Percentiles rank a stretch among this genome's conserved stretches.
Conservation (phyloP, 768 basidiomycete genomes). For the Russula dissimulans region DNA sequence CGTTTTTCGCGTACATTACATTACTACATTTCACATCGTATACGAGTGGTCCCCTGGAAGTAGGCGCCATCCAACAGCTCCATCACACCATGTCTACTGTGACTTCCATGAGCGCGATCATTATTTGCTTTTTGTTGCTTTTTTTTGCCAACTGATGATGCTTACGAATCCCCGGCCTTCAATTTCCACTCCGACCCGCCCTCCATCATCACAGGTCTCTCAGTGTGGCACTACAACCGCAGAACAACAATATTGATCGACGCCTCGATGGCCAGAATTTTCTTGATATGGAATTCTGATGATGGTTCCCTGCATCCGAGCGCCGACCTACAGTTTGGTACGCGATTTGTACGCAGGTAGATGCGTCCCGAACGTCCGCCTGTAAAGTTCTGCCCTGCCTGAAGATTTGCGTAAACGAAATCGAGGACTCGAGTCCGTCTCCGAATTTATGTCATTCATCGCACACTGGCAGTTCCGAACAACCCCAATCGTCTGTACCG, state of each 20-base stretch:
- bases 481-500: background rate
- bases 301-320: background rate
- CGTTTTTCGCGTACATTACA: background rate
- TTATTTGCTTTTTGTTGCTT: background rate
- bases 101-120: background rate
- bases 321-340: background rate
- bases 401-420: background rate
- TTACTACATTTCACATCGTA: background rate
- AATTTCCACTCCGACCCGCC: background rate
- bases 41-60: background rate
- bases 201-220: background rate
- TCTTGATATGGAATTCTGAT: background rate
- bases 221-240: too few species aligned
- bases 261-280: background rate
- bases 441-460: too few species aligned
- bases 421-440: background rate
- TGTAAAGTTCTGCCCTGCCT: too few species aligned
- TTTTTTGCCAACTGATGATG: too few species aligned
- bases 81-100: background rate
- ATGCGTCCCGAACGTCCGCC: background rate
- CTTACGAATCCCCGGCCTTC: background rate
- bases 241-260: background rate
- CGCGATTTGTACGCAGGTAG: background rate
- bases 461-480: background rate
- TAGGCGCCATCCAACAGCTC: background rate